Evolutionary conservation across 768 basidiomycete species (phyloP), one percentile per base, ranked within the genome.

Genomic region (Gautieria morchelliformis): DNA sequence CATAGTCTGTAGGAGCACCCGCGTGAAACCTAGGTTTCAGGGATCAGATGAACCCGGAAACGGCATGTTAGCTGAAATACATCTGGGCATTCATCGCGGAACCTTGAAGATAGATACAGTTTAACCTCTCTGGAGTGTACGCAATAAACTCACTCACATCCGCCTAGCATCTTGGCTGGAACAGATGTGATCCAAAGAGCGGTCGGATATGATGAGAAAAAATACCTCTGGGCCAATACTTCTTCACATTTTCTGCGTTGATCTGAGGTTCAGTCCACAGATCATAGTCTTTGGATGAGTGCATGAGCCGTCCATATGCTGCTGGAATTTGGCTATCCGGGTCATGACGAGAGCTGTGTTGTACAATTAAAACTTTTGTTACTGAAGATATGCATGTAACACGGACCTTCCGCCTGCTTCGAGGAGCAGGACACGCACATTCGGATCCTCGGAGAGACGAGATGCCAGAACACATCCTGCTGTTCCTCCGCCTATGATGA

Each of bases 211-310:
- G 10, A n/a, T 22, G 24, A 33, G 17, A 52, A 19, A 8, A 61
- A 67, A 7, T 62, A 84, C 85, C 86, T 71, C 87, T 72, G 0
- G 87, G 86, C 81, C 83, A 87, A 56, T 72, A 83, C 39, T 75
- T 72, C 59, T 69, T 72, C 63, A 71, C 71, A 19, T 75, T 74
- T 35, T 70, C 71, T 2, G 80, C 79, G 59, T 76, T 68, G 5
- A 62, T 58, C 62, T 87, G 85, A 0, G 81, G 78, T 19, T 78
- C 78, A 0, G 86, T 87, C 59, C 69, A 74, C 27, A 87, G 58
- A 35, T 74, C 66, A 64, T 79, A 85, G 32, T 81, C 78, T 64
- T 45, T 72, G 71, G 3, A 74, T 67, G 52, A 69, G n/a, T 59
- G 66, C 58, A 80, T 78, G 14, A 87, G 64, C 9, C 65, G 24